Evolutionary conservation across 2,329 filamentous ascomycete species (phyloP).

Genomic region (Trichoderma brevicompactum): DNA sequence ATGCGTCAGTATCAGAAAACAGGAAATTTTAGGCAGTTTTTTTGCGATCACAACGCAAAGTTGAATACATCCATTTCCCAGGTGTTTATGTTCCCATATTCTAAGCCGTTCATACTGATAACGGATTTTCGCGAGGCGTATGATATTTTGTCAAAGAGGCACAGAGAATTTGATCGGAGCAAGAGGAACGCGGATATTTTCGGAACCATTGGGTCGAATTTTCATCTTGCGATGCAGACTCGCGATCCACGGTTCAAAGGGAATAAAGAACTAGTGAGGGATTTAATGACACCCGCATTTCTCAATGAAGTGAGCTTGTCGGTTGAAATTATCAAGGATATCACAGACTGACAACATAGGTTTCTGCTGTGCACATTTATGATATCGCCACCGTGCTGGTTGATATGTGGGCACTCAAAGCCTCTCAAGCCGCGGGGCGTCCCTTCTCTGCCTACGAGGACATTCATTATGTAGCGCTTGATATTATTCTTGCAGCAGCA

Average conservation of each 20-base stretch:
- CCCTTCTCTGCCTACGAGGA: conserved; percentile 1
- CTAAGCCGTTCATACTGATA: not conserved
- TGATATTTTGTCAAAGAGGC: conserved; percentile 5
- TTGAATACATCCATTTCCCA: conserved; percentile 8
- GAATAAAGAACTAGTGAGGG: conserved; percentile 8
- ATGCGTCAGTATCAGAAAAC: not conserved
- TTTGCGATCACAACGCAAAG: not conserved
- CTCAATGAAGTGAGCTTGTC: not conserved
- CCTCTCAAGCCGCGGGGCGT: not conserved
- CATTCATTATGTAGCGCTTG: conserved; percentile 1
- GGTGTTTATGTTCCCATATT: conserved; percentile 11
- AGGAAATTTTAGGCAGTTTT: conserved; percentile 8
- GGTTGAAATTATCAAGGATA: too few relatives aligned
- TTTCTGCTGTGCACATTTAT: conserved; percentile 14
- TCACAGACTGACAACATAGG: not conserved
- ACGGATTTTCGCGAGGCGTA: conserved; percentile 8
- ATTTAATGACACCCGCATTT: conserved; percentile 10
- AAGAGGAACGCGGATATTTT: conserved; percentile 6
- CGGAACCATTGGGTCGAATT: not conserved
- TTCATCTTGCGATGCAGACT: conserved; percentile 12
- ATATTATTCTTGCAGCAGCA: conserved; percentile 10
- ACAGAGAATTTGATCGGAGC: conserved; percentile 8
- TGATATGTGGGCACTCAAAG: conserved; percentile 3
- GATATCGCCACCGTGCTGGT: conserved; percentile 12
- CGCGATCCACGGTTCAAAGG: conserved; percentile 5